Percentiles rank a stretch among this genome's conserved stretches.
These are phyloP conservation scores for Penicillium carneum DNA, from an alignment of 2,329 filamentous ascomycete species.

Conservation along the genomic window DNA sequence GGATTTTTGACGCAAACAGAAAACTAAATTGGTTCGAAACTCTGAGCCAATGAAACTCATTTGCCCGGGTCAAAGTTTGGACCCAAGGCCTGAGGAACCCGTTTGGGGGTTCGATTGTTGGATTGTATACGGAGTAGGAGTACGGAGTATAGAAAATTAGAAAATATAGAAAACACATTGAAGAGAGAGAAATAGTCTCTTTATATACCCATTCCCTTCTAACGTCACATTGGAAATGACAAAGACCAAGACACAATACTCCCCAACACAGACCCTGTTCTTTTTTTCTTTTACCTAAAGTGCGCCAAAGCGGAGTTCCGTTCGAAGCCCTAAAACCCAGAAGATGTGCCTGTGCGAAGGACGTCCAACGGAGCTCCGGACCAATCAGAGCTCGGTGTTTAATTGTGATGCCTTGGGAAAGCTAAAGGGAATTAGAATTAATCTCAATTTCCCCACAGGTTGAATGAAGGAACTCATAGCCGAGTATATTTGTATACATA, in stretches of 20 bases:
- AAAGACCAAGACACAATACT: not conserved
- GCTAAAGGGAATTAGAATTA: not conserved
- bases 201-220: not conserved
- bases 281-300: not conserved
- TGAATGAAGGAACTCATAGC: not conserved
- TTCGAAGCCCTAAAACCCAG: not conserved
- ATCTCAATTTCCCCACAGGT: not conserved
- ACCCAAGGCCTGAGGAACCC: conserved; percentile 29
- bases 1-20: conserved; percentile 21
- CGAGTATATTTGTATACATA: too few relatives aligned
- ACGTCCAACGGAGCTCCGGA: conserved; percentile 31
- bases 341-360: not conserved
- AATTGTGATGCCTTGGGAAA: conserved; percentile 20
- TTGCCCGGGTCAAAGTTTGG: conserved; percentile 30
- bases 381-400: conserved; percentile 21
- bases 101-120: not conserved
- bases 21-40: conserved; percentile 8
- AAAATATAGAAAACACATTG: not conserved
- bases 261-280: not conserved
- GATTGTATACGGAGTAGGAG: too few relatives aligned
- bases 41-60: conserved; percentile 5
- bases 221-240: not conserved
- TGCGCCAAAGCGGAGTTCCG: conserved; percentile 27
- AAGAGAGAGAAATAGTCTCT: not conserved
- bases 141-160: too few relatives aligned